These are phyloP conservation scores for Tylopilus sp. DNA, from an alignment of 768 basidiomycete genomes.

Conservation along the genomic window DNA sequence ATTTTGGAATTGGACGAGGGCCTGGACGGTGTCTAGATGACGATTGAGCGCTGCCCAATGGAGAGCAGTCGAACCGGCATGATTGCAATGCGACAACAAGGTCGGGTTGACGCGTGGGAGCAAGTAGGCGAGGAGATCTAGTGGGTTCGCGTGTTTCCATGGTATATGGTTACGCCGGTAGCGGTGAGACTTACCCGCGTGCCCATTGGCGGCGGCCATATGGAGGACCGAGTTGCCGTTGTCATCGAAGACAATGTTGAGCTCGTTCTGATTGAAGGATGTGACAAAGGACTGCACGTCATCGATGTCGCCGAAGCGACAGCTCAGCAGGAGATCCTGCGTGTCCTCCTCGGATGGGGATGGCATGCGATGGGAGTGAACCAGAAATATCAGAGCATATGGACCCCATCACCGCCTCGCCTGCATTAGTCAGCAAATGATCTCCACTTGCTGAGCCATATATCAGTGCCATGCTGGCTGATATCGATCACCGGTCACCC, in stretches of 20 bases:
- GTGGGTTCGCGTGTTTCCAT: not conserved
- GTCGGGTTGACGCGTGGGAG: conserved; percentile 55
- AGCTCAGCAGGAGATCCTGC: conserved; percentile 76
- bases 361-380: not conserved
- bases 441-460: not conserved
- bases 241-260: conserved; percentile 60
- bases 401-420: not conserved
- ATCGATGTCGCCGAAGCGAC: conserved; percentile 85
- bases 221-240: conserved; percentile 80
- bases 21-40: conserved; percentile 61
- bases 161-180: not conserved
- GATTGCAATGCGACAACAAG: conserved; percentile 61
- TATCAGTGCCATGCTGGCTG: not conserved
- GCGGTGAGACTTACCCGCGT: conserved; percentile 55
- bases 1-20: conserved; percentile 51
- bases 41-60: conserved; percentile 91
- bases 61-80: conserved; percentile 73
- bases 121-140: conserved; percentile 75
- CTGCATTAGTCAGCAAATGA: not conserved
- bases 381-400: not conserved
- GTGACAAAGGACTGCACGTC: conserved; percentile 68
- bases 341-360: conserved; percentile 47
- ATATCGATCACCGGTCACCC: not conserved
- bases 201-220: conserved; percentile 88
- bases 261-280: conserved; percentile 48